Evolutionary conservation across 164 flowering plant species (phyloP).

Genomic region (Houttuynia cordata): DNA sequence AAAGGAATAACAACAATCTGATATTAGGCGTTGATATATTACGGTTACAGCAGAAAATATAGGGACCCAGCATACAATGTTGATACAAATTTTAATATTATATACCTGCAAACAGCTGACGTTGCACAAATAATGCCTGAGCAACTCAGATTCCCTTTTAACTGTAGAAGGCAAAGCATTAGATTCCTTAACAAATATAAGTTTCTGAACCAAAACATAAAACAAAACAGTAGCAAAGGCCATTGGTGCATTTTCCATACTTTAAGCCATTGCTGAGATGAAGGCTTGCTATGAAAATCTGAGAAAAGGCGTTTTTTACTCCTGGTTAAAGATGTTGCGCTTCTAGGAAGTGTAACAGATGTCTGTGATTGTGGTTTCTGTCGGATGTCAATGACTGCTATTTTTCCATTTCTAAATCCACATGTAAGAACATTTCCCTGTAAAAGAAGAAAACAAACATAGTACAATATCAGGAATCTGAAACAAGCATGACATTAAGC

Average conservation of each 20-base stretch:
- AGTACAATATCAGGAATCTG: background rate
- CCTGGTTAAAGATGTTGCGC: conserved; percentile 21
- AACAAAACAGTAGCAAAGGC: background rate
- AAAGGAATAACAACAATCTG: no score
- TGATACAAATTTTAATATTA: background rate
- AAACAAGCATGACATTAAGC: background rate
- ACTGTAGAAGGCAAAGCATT: conserved; percentile 34
- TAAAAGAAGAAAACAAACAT: conserved; percentile 6
- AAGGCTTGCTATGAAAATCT: conserved; percentile 10
- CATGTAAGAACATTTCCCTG: conserved; percentile 71
- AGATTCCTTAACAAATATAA: background rate
- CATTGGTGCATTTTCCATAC: conserved; percentile 20
- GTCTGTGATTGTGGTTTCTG: conserved; percentile 22
- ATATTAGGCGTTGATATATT: background rate
- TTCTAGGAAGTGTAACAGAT: conserved; percentile 23
- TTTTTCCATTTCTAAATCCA: conserved; percentile 89
- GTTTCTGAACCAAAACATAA: background rate
- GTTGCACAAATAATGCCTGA: conserved; percentile 43
- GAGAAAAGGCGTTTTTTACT: conserved; percentile 9
- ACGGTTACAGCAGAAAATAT: conserved; percentile 1
- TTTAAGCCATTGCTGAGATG: conserved; percentile 37
- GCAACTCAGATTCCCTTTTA: conserved; percentile 40
- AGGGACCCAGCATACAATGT: background rate
- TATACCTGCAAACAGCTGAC: conserved; percentile 69
- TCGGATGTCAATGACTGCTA: conserved; percentile 67